Conservation (phyloP, 495 filamentous ascomycete species). For the Aspergillus nanangensis region DNA sequence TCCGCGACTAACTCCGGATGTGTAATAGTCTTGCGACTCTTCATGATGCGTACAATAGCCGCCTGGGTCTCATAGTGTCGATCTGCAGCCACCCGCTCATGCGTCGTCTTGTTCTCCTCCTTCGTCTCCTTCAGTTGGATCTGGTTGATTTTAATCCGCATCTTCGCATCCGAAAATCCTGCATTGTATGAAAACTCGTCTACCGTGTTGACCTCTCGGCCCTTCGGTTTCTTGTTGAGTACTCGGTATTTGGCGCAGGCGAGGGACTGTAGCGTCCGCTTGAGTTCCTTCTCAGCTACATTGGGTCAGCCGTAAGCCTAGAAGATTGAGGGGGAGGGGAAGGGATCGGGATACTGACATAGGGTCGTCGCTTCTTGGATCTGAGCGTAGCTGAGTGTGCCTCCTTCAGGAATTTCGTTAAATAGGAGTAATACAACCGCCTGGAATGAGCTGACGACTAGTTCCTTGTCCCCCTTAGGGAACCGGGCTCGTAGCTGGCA, state of each 20-base stretch:
- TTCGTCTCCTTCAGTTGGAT: constrained; percentile 94
- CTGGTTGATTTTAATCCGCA: constrained; percentile 96
- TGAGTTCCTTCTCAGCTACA: constrained; percentile 67
- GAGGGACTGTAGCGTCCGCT: constrained; percentile 88
- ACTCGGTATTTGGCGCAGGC: constrained; percentile 86
- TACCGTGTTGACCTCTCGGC: constrained; percentile 66
- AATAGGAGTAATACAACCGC: constrained; percentile 91
- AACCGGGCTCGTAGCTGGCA: constrained; percentile 79
- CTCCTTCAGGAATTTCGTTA: constrained; percentile 59
- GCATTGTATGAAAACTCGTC: constrained; percentile 82
- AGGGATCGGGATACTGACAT: constrained; percentile 38
- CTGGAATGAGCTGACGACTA: constrained; percentile 85
- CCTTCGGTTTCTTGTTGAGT: constrained; percentile 80
- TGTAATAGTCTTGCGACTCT: constrained; percentile 81
- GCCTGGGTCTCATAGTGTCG: constrained; percentile 95
- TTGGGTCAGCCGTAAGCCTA: constrained; percentile 15
- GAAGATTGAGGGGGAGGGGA: constrained; percentile 7
- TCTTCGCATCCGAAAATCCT: constrained; percentile 72
- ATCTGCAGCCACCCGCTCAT: constrained; percentile 83
- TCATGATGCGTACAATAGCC: constrained; percentile 96
- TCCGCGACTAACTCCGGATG: constrained; percentile 79
- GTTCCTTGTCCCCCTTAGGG: constrained; percentile 71
- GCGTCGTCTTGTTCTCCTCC: constrained; percentile 87
- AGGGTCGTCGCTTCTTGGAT: constrained; percentile 66
- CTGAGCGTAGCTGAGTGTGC: constrained; percentile 60